Evolutionary conservation across 306 rosid species (phyloP).

Genomic region (Dicorynia guianensis): DNA sequence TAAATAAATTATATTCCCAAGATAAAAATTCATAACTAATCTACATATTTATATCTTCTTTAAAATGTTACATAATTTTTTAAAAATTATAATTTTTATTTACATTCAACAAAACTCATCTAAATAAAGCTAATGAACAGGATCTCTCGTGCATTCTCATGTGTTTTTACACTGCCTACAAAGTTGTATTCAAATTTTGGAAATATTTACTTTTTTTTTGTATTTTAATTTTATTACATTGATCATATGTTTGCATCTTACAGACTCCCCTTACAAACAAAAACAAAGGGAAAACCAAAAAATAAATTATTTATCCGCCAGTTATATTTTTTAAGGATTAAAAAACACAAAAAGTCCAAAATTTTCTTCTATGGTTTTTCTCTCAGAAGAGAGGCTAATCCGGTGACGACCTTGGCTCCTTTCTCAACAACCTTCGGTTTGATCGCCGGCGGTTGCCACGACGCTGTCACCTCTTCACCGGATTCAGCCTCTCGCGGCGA

Average conservation of each 20-base stretch:
- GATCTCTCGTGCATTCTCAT: too few relatives aligned
- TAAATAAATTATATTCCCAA: too few relatives aligned
- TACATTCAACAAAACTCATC: too few relatives aligned
- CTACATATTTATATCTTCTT: too few relatives aligned
- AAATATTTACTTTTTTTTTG: background rate
- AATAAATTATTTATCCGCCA: constrained; percentile 32
- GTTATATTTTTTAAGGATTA: constrained; percentile 21
- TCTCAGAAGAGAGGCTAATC: constrained; percentile 86
- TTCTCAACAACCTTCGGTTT: constrained; percentile 80
- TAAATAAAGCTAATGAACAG: too few relatives aligned
- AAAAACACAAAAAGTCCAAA: background rate
- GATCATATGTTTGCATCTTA: constrained; percentile 29
- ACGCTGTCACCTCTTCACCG: constrained; percentile 33
- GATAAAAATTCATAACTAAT: too few relatives aligned
- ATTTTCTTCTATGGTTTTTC: constrained; percentile 69
- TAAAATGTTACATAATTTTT: too few relatives aligned
- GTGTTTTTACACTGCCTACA: too few relatives aligned
- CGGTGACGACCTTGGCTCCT: constrained; percentile 83
- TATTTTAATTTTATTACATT: constrained; percentile 18
- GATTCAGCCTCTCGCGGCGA: constrained; percentile 25
- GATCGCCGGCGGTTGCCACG: constrained; percentile 91
- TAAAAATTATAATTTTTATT: too few relatives aligned
- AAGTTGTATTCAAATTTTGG: too few relatives aligned
- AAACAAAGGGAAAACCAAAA: background rate
- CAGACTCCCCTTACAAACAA: constrained; percentile 6